Conservation (phyloP, 2,329 filamentous ascomycete species). For the Bipolaris bicolor region DNA sequence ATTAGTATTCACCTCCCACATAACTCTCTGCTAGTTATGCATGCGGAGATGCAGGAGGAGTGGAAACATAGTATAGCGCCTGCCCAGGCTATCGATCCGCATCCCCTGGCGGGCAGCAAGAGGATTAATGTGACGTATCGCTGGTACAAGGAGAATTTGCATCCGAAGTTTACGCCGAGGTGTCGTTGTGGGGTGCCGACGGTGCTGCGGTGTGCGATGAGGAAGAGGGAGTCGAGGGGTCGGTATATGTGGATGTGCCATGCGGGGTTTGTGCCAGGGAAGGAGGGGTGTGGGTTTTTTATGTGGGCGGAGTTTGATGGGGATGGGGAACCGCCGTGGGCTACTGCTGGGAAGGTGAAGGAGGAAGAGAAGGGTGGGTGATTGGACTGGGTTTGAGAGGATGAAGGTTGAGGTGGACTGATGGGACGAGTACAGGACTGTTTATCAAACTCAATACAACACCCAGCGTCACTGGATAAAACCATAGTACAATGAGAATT, state of each 20-base stretch:
- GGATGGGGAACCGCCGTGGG: constrained; percentile 78
- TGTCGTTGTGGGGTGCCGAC: constrained; percentile 76
- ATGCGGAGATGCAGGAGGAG: constrained; percentile 95
- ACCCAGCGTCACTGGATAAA: too few species aligned
- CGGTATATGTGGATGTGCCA: constrained; percentile 96
- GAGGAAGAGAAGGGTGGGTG: background rate
- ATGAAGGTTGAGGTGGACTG: background rate
- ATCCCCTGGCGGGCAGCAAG: constrained; percentile 78
- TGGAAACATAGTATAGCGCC: constrained; percentile 92
- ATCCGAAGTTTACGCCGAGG: constrained; percentile 76
- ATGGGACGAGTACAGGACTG: too few species aligned
- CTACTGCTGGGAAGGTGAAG: constrained; percentile 4
- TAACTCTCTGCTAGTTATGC: constrained; percentile 93
- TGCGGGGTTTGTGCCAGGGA: constrained; percentile 70
- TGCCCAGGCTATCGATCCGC: constrained; percentile 77
- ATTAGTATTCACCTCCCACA: constrained; percentile 93
- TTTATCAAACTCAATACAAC: too few species aligned
- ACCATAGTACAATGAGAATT: too few species aligned
- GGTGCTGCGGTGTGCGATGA: constrained; percentile 78
- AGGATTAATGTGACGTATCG: constrained; percentile 95
- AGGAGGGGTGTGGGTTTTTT: constrained; percentile 55
- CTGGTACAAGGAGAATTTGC: constrained; percentile 77
- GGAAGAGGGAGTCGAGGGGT: constrained; percentile 75
- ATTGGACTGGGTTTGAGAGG: background rate
- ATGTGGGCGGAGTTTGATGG: constrained; percentile 56